Conservation (phyloP, 257 asterid genomes). For the Nicotiana obtusifolia region DNA sequence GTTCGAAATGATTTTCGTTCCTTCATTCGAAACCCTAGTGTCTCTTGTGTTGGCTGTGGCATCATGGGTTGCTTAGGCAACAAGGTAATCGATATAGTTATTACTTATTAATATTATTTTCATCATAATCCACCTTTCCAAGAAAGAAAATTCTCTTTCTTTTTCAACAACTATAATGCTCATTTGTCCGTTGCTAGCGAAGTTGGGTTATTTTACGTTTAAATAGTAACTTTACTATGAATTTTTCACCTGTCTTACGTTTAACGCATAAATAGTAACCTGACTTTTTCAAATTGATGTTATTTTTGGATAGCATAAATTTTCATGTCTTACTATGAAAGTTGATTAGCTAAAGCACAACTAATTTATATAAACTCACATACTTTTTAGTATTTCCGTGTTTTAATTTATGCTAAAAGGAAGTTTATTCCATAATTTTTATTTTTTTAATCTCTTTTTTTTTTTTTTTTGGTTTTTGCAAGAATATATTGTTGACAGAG, state of each 20-base stretch:
- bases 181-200: not conserved
- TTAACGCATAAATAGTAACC: too few species aligned
- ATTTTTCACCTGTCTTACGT: too few species aligned
- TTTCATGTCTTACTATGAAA: too few species aligned
- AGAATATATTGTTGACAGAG: not conserved
- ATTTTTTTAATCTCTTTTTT: too few species aligned
- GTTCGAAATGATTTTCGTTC: conserved; percentile 41
- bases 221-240: too few species aligned
- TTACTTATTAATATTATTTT: not conserved
- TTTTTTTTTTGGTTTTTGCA: too few species aligned
- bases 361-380: too few species aligned
- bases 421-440: not conserved
- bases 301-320: too few species aligned
- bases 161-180: too few species aligned
- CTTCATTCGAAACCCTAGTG: conserved; percentile 40
- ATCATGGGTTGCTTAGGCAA: conserved; percentile 63
- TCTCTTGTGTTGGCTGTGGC: conserved; percentile 67
- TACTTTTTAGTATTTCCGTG: too few species aligned
- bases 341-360: too few species aligned
- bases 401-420: not conserved
- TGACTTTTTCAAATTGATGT: too few species aligned
- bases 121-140: not conserved
- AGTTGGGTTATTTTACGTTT: not conserved
- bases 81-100: conserved; percentile 29
- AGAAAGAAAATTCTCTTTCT: not conserved